Evolutionary conservation across 169 alveolate species (phyloP).

Genomic region (Amoebophrya sp.): DNA sequence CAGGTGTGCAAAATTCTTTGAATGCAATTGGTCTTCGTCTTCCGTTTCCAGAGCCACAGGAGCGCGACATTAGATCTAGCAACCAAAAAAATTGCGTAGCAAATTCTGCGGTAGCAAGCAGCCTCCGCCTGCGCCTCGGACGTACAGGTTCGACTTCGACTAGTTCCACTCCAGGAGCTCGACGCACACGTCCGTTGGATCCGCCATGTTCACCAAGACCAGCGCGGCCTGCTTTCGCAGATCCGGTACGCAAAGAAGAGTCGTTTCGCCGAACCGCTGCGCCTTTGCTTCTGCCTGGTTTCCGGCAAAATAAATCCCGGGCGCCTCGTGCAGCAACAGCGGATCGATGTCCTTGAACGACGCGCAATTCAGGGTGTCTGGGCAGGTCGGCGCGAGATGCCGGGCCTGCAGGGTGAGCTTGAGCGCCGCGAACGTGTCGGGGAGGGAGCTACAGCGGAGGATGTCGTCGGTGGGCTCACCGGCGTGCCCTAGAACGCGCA

Average conservation of each 20-base stretch:
- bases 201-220: neutral
- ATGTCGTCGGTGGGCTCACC: neutral
- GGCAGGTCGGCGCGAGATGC: neutral
- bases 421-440: neutral
- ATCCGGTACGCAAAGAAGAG: neutral
- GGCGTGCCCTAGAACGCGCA: neutral
- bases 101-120: too few relatives aligned
- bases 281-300: neutral
- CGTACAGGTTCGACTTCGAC: neutral
- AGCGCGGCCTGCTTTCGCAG: neutral
- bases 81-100: too few relatives aligned
- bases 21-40: too few relatives aligned
- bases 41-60: too few relatives aligned
- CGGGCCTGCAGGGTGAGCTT: neutral
- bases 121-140: too few relatives aligned
- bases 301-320: neutral
- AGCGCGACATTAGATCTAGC: too few relatives aligned
- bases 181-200: neutral
- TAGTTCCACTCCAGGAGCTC: neutral
- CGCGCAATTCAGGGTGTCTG: neutral
- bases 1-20: too few relatives aligned
- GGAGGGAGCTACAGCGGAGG: neutral
- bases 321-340: neutral
- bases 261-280: neutral
- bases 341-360: neutral